Evolutionary conservation across 306 rosid species (phyloP).

Genomic region (Lablab purpureus): DNA sequence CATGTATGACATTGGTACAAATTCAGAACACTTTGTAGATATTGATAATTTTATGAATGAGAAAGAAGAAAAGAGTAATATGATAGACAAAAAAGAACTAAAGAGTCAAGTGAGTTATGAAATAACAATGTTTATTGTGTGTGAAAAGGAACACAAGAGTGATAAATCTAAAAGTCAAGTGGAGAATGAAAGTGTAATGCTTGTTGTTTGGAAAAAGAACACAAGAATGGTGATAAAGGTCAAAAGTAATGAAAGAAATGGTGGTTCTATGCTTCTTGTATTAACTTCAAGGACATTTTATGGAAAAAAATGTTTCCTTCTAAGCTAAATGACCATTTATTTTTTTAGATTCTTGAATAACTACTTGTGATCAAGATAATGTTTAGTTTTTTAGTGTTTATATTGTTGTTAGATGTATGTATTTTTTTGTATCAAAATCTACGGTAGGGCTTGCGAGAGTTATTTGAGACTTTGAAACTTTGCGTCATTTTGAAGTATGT

Average conservation of each 20-base stretch:
- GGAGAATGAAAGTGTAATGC: background rate
- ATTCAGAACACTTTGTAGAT: constrained; percentile 51
- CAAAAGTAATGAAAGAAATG: background rate
- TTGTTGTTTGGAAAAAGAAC: constrained; percentile 36
- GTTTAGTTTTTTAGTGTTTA: background rate
- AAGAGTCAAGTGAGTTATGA: no score
- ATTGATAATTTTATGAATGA: background rate
- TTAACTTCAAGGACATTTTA: constrained; percentile 19
- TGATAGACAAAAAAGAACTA: background rate
- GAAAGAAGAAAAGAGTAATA: background rate
- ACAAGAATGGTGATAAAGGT: background rate
- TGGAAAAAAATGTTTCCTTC: constrained; percentile 58
- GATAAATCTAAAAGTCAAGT: background rate
- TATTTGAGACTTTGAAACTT: no score
- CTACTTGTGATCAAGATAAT: constrained; percentile 65
- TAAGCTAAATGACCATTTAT: constrained; percentile 69
- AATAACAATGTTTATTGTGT: no score
- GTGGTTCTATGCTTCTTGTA: constrained; percentile 9
- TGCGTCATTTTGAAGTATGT: no score
- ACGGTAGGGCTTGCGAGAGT: no score
- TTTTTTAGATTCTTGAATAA: constrained; percentile 77
- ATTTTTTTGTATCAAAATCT: constrained; percentile 49
- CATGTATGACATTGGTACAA: constrained; percentile 66
- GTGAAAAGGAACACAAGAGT: no score
- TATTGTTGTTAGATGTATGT: background rate